Base-by-base conservation (phyloP, 1,284 basidiomycete species). In the Cutaneotrichosporon mucoides region DNA sequence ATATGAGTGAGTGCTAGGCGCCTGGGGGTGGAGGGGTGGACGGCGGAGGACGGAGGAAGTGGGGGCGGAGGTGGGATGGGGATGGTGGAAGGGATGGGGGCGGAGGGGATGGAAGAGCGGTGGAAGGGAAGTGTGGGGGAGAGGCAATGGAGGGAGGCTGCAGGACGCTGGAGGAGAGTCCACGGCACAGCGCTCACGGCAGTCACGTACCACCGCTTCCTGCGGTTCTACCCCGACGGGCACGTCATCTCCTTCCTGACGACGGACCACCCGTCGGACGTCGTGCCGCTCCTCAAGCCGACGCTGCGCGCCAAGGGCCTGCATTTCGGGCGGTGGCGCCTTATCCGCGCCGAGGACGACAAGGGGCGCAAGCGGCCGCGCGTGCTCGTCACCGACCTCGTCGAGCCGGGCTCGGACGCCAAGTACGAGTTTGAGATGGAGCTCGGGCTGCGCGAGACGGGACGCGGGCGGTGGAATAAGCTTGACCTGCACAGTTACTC, bases 181-280 rank as follows among this genome's bases (percentile, higher is more conserved):
- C 24, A 24, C 24, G 24, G 24, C 24, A 24, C 24, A 24, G 24
- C 24, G 24, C 44, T 3, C 24, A 24, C 24, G 24, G 0, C 61
- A 77, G 74, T 79, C 66, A 79, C 78, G 2, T 79, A 79, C 55
- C 78, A 79, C 61, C 77, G 78, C 8, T 79, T 77, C 68, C 87
- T 92, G 44, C 89, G 93, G 7, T 96, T 97, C 81, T 88, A 89
- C 63, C 86, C 90, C 1, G 86, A 92, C 67, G 93, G 93, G 2
- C 84, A 84, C 66, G 91, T 93, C 5, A 82, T 97, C 3, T 92
- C 90, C 24, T 83, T 94, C 12, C 84, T 94, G 24, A 85, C 89
- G 1, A 93, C 92, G 61, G 92, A 95, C 47, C 75, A 79, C 53
- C 93, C 92, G 0, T 83, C 86, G 24, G 83, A 89, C 57, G 82